Percentiles rank a stretch among this genome's conserved stretches.
Conservation (phyloP, 2,329 filamentous ascomycete genomes). For the Orbilia ellipsospora region DNA sequence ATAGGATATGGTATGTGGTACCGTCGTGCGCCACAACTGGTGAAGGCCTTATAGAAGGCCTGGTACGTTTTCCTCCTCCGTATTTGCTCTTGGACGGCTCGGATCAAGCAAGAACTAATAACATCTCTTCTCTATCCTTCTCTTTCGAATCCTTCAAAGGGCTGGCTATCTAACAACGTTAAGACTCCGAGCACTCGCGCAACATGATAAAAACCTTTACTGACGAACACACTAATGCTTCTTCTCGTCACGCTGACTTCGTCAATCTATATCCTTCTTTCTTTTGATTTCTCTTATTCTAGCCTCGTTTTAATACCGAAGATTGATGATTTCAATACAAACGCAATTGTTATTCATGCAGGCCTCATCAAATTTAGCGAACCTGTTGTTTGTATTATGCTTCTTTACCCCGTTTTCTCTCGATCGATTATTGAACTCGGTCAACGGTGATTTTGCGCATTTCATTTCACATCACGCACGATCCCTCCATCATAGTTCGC, state of each 20-base stretch:
- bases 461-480: no score
- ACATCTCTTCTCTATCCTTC: neutral
- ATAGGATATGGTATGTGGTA: slow-evolving; percentile 86
- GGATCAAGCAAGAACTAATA: neutral
- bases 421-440: no score
- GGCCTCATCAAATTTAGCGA: no score
- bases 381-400: no score
- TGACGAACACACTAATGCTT: neutral
- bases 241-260: neutral
- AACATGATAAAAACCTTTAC: slow-evolving; percentile 11
- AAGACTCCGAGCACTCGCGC: slow-evolving; percentile 42
- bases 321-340: no score
- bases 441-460: no score
- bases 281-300: no score
- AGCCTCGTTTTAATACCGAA: no score
- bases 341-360: no score
- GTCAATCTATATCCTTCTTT: neutral
- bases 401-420: no score
- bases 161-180: slow-evolving; percentile 44
- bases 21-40: slow-evolving; percentile 84
- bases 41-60: slow-evolving; percentile 81
- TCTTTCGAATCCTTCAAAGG: slow-evolving; percentile 1
- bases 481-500: no score
- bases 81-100: neutral
- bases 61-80: slow-evolving; percentile 67